Conservation (phyloP, 2,329 filamentous ascomycete species). For the Anisogramma anomala region DNA sequence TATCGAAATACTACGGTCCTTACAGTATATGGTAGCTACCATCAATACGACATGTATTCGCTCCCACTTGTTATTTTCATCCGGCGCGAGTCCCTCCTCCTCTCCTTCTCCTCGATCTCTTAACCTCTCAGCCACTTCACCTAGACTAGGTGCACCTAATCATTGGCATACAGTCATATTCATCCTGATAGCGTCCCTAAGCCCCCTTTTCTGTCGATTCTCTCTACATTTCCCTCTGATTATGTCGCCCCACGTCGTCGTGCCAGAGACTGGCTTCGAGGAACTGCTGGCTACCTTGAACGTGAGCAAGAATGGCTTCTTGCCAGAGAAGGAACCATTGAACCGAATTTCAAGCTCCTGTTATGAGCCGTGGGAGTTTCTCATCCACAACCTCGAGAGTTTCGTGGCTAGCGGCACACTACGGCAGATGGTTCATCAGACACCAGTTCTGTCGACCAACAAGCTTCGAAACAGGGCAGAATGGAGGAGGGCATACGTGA, state of each 20-base stretch:
- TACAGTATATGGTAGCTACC: no score
- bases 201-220: no score
- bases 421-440: constrained; percentile 46
- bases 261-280: constrained; percentile 16
- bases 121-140: no score
- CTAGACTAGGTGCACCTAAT: no score
- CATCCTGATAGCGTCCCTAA: no score
- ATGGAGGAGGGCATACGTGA: constrained; percentile 70
- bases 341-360: constrained; percentile 54
- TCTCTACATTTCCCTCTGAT: no score
- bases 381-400: constrained; percentile 55
- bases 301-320: constrained; percentile 55
- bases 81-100: no score
- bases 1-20: no score
- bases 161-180: no score
- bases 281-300: constrained; percentile 24
- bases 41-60: no score
- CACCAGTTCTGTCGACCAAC: constrained; percentile 60
- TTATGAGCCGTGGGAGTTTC: constrained; percentile 68
- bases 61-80: no score
- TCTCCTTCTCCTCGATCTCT: no score
- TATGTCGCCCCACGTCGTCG: constrained; percentile 35
- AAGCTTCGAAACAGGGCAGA: constrained; percentile 53
- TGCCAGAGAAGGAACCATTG: constrained; percentile 60
- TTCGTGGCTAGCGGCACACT: constrained; percentile 55